Percentiles rank a stretch among this genome's conserved stretches.
Evolutionary conservation across 352 stramenopile species (phyloP).

Genomic region (Phytophthora cryptogea): DNA sequence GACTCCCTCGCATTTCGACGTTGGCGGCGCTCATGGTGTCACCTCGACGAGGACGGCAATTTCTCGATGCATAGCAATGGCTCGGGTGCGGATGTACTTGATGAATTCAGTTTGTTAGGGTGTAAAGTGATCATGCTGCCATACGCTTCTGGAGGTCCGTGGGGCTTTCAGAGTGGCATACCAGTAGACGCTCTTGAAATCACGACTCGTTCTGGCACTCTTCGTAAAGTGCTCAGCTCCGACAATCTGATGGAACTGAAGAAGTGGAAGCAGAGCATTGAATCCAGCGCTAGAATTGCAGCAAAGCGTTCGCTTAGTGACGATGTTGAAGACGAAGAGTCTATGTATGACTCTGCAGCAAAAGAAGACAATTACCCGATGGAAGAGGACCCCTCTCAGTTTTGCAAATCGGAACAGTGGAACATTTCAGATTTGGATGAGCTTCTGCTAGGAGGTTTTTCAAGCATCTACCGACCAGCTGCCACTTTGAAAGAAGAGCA

Average conservation of each 20-base stretch:
- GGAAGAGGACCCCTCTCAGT: slow-evolving; percentile 15
- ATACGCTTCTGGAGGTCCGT: slow-evolving; percentile 56
- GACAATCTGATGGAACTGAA: slow-evolving; percentile 61
- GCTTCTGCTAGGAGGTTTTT: slow-evolving; percentile 72
- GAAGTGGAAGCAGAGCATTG: slow-evolving; percentile 75
- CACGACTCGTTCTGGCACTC: slow-evolving; percentile 42
- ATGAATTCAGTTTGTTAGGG: slow-evolving; percentile 63
- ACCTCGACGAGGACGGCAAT: slow-evolving; percentile 68
- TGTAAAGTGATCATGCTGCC: slow-evolving; percentile 74
- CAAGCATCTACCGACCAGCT: slow-evolving; percentile 62
- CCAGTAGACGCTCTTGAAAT: slow-evolving; percentile 62
- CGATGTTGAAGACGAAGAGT: slow-evolving; percentile 40
- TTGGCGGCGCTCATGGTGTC: slow-evolving; percentile 84
- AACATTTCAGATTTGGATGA: slow-evolving; percentile 45
- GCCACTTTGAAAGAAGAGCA: slow-evolving; percentile 54
- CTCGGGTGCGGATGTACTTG: slow-evolving; percentile 62
- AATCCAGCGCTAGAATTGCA: slow-evolving; percentile 51
- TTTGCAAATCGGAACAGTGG: slow-evolving; percentile 21
- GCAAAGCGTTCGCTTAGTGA: slow-evolving; percentile 36
- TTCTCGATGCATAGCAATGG: slow-evolving; percentile 79
- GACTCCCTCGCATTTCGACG: slow-evolving; percentile 84
- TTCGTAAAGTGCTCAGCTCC: slow-evolving; percentile 72
- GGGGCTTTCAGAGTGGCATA: slow-evolving; percentile 31
- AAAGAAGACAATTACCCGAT: slow-evolving; percentile 24
- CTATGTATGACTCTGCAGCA: slow-evolving; percentile 28